Evolutionary conservation across 2,329 filamentous ascomycete genomes (phyloP).

Genomic region (Cladobotryum protrusum): DNA sequence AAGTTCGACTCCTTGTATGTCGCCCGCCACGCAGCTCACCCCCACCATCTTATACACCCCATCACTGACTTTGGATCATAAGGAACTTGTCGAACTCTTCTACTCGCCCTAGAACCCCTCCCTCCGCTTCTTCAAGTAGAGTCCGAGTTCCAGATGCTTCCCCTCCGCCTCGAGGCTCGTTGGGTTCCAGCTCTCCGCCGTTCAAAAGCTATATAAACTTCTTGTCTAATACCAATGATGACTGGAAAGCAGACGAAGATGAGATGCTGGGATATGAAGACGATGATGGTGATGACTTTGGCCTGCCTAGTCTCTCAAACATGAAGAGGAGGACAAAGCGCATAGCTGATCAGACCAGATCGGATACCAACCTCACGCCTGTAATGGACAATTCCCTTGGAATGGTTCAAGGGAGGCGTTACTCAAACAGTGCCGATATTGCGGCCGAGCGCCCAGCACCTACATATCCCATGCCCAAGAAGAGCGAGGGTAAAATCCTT

Average conservation of each 20-base stretch:
- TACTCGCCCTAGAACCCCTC: constrained; percentile 70
- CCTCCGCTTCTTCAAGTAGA: constrained; percentile 51
- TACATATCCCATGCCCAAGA: constrained; percentile 81
- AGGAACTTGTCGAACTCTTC: constrained; percentile 57
- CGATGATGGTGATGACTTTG: constrained; percentile 91
- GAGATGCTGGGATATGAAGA: constrained; percentile 77
- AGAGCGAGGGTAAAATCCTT: constrained; percentile 88
- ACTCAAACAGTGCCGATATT: constrained; percentile 87
- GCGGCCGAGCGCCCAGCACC: constrained; percentile 80
- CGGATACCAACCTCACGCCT: constrained; percentile 27
- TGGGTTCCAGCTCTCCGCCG: constrained; percentile 54
- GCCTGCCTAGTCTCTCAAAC: constrained; percentile 83
- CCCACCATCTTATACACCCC: background rate
- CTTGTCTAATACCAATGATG: constrained; percentile 72
- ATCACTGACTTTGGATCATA: constrained; percentile 6
- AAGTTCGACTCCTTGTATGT: constrained; percentile 76
- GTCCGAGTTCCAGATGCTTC: constrained; percentile 46
- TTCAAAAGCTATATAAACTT: constrained; percentile 75
- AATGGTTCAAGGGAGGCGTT: constrained; percentile 44
- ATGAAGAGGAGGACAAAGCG: constrained; percentile 69
- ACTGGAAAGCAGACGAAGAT: constrained; percentile 73
- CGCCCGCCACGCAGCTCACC: background rate
- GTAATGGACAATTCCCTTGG: constrained; percentile 31
- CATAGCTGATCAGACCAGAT: constrained; percentile 39
- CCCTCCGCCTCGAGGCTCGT: constrained; percentile 47